Conservation (phyloP, 495 filamentous ascomycete species). For the Podospora bellae-mahoneyi region DNA sequence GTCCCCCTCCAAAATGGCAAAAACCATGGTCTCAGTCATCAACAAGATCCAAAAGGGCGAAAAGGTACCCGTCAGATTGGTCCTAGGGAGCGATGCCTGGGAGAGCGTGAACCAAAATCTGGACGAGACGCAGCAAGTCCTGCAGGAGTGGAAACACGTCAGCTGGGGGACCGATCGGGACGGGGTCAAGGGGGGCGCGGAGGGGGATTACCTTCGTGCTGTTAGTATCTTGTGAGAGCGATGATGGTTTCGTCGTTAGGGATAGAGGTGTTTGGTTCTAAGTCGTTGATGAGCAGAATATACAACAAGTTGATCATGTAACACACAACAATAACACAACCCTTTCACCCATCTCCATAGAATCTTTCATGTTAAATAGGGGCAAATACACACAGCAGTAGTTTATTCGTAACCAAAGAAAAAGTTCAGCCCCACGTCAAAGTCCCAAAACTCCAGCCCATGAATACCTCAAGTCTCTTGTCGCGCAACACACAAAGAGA, state of each 20-base stretch:
- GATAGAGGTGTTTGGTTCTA: too few relatives aligned
- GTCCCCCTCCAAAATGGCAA: constrained; percentile 32
- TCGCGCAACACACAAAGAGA: background rate
- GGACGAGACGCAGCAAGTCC: constrained; percentile 21
- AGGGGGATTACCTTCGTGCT: constrained; percentile 12
- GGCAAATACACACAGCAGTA: background rate
- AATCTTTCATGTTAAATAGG: too few relatives aligned
- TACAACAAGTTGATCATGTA: too few relatives aligned
- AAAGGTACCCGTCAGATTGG: constrained; percentile 22
- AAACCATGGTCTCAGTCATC: constrained; percentile 34
- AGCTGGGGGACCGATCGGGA: constrained; percentile 26
- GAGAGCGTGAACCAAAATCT: constrained; percentile 20
- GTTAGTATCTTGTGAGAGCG: constrained; percentile 2
- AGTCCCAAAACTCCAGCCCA: background rate
- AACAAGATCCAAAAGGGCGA: constrained; percentile 20
- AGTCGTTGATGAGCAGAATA: too few relatives aligned
- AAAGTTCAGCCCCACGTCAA: background rate
- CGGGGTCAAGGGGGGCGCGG: constrained; percentile 12
- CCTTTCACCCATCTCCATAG: too few relatives aligned
- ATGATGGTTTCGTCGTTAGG: too few relatives aligned
- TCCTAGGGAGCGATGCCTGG: constrained; percentile 26
- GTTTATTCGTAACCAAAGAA: background rate
- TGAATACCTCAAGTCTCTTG: background rate
- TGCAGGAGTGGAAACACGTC: constrained; percentile 23
- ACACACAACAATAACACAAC: too few relatives aligned